These are phyloP conservation scores for Taiwanofungus camphoratus DNA, from an alignment of 1,284 basidiomycete species.

Conservation along the genomic window DNA sequence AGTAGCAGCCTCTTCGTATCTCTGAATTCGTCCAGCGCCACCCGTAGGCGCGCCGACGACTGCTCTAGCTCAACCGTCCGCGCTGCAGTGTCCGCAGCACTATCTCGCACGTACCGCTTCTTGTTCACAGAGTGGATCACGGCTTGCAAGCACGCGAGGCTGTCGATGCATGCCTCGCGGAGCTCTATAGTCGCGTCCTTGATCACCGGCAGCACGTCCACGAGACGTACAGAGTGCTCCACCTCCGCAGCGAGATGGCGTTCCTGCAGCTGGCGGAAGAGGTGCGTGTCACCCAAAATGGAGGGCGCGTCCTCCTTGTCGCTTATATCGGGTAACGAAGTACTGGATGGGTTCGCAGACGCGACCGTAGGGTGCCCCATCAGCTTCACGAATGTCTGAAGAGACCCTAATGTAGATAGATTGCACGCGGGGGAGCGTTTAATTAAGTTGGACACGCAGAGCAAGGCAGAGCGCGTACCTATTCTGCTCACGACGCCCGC, in stretches of 20 bases:
- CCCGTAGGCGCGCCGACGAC: conserved; percentile 31
- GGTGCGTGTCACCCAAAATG: conserved; percentile 31
- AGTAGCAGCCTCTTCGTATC: conserved; percentile 35
- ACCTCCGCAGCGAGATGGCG: conserved; percentile 29
- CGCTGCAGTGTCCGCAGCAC: conserved; percentile 22
- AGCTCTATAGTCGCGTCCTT: conserved; percentile 37
- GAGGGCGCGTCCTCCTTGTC: no score
- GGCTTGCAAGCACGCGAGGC: conserved; percentile 29
- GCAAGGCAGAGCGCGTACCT: conserved; percentile 28
- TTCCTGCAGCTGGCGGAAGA: conserved; percentile 35
- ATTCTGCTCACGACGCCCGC: conserved; percentile 36
- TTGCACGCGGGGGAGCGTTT: not conserved
- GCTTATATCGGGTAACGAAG: no score
- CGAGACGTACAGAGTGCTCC: conserved; percentile 34
- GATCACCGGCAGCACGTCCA: conserved; percentile 46
- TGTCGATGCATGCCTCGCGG: conserved; percentile 32
- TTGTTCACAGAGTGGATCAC: conserved; percentile 42
- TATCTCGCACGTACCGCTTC: conserved; percentile 35
- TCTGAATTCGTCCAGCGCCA: conserved; percentile 37
- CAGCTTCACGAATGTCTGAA: conserved; percentile 28
- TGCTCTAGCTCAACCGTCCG: conserved; percentile 31
- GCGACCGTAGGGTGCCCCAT: conserved; percentile 13
- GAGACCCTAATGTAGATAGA: conserved; percentile 19
- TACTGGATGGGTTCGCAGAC: no score
- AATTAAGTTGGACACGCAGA: no score